These are phyloP conservation scores for Phytophthora quininea DNA, from an alignment of 352 stramenopile species.

Conservation along the genomic window DNA sequence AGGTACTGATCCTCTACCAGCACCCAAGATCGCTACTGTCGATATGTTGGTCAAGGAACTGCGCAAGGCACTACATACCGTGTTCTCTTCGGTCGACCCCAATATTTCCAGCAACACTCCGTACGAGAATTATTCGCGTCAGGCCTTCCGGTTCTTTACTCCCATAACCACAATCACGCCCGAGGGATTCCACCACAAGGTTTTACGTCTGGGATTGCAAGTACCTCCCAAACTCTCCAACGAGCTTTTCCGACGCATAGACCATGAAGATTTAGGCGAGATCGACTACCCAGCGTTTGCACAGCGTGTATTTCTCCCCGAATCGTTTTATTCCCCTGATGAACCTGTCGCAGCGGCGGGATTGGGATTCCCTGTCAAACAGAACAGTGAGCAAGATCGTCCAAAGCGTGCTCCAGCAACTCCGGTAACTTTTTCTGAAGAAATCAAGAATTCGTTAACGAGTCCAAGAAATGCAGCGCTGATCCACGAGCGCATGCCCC, in stretches of 20 bases:
- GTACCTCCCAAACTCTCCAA: conserved; percentile 50
- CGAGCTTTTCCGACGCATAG: conserved; percentile 64
- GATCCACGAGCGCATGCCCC: conserved; percentile 56
- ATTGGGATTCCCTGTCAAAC: neutral
- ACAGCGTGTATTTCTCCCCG: conserved; percentile 60
- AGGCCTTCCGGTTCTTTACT: conserved; percentile 82
- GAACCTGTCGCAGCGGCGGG: neutral
- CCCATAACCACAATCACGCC: conserved; percentile 74
- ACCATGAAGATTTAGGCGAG: conserved; percentile 69
- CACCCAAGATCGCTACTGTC: conserved; percentile 38
- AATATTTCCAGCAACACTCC: conserved; percentile 40
- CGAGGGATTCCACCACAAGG: conserved; percentile 70
- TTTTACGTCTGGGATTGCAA: conserved; percentile 62
- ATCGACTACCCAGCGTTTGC: conserved; percentile 71
- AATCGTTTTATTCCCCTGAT: conserved; percentile 37
- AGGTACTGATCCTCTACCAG: conserved; percentile 2
- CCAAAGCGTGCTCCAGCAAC: neutral
- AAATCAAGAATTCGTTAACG: conserved; percentile 4
- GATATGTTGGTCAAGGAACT: conserved; percentile 61
- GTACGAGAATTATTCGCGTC: conserved; percentile 67
- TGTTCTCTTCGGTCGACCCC: conserved; percentile 51
- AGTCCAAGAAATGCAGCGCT: conserved; percentile 29
- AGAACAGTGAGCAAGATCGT: neutral
- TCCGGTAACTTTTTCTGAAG: neutral
- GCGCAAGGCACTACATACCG: conserved; percentile 48